Evolutionary conservation across 495 filamentous ascomycete species (phyloP).

Genomic region (Tuber calosporum): DNA sequence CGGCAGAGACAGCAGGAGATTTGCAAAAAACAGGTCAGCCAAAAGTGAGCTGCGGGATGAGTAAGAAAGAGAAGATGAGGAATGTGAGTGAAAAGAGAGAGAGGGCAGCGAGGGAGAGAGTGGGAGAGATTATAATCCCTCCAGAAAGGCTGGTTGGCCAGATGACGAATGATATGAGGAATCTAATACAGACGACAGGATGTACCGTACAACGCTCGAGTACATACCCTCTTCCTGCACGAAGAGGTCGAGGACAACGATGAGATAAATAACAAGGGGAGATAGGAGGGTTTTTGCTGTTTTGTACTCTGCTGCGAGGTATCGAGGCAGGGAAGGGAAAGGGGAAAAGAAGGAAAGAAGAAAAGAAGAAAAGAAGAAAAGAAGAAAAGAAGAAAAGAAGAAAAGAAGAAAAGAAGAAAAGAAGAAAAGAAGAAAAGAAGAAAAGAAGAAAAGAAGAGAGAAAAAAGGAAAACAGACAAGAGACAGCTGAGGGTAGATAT

Average conservation of each 20-base stretch:
- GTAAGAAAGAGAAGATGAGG: not conserved
- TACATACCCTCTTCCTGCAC: not conserved
- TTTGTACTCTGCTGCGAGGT: not conserved
- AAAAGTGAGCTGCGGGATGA: constrained; percentile 2
- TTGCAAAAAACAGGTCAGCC: not conserved
- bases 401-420: not conserved
- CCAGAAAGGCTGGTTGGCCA: not conserved
- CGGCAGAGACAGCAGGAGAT: not conserved
- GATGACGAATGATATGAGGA: not conserved
- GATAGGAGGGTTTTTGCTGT: not conserved
- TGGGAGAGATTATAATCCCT: constrained; percentile 1
- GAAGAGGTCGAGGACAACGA: not conserved
- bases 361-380: not conserved
- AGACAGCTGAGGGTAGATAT: not conserved
- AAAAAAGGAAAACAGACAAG: not conserved
- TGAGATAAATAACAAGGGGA: not conserved
- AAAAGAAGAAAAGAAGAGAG: not conserved
- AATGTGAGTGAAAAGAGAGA: not conserved
- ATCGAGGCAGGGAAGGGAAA: not conserved
- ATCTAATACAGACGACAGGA: not conserved
- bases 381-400: no score
- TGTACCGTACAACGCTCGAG: not conserved
- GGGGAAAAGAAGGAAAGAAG: not conserved
- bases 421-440: not conserved
- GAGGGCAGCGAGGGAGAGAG: not conserved